A percentile compares a stretch with the other conserved stretches of the same genome.
Conservation (phyloP, 306 rosid genomes). For the Albizia julibrissin region DNA sequence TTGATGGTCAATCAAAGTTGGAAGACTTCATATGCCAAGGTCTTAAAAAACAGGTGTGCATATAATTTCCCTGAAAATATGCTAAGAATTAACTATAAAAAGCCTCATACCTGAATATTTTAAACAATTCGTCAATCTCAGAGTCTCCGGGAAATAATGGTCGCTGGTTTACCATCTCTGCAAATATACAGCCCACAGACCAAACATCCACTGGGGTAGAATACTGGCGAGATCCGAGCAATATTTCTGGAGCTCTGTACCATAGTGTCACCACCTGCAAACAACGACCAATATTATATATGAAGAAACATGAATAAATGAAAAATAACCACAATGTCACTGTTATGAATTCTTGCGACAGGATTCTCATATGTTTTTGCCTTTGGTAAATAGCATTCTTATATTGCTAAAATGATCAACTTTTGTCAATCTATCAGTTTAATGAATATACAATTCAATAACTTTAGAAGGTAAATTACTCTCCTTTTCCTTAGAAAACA, state of each 20-base stretch:
- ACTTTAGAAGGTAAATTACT: not conserved
- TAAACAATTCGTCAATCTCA: constrained; percentile 95
- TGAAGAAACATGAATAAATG: too few relatives aligned
- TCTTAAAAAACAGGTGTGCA: not conserved
- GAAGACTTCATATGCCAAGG: not conserved
- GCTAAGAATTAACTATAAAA: not conserved
- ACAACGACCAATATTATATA: not conserved
- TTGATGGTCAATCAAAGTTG: not conserved
- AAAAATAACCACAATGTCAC: not conserved
- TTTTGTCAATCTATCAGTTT: not conserved
- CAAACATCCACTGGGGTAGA: constrained; percentile 98
- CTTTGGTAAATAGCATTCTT: not conserved
- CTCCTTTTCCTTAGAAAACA: not conserved
- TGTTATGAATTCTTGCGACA: not conserved
- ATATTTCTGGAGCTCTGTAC: constrained; percentile 99
- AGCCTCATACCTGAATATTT: constrained; percentile 31
- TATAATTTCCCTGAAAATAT: not conserved
- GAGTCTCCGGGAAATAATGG: constrained; percentile 99
- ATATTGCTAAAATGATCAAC: not conserved
- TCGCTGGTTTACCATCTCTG: constrained; percentile 93
- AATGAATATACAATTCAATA: not conserved
- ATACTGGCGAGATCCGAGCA: constrained; percentile 98
- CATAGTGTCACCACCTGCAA: constrained; percentile 75
- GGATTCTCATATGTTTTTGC: not conserved
- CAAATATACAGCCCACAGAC: constrained; percentile 99